phyloP scores from a whole-genome alignment of 371 early-diverging fungal species.

The Scutellospora calospora region DNA sequence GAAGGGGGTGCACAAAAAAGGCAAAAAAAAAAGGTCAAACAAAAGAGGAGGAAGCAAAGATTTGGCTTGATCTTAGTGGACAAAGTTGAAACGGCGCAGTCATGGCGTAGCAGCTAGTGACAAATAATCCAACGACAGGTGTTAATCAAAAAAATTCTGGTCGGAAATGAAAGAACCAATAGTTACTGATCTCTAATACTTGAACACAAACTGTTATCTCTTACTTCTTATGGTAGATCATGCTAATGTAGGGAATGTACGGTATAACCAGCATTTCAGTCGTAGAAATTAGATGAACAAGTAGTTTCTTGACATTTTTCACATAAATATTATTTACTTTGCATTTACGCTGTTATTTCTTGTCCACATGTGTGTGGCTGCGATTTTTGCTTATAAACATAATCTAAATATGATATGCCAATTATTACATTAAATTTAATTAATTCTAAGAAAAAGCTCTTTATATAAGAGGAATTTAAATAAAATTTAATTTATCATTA shows the following conservation, averaged over 20 bases:
- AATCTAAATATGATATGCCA: no score
- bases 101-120: neutral
- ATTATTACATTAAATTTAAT: no score
- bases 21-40: slow-evolving; percentile 5
- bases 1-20: neutral
- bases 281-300: neutral
- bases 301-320: no score
- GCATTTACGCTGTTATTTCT: no score
- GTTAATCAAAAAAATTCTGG: neutral
- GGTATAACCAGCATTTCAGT: neutral
- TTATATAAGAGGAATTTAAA: no score
- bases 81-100: neutral
- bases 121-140: slow-evolving; percentile 16
- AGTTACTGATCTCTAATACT: neutral
- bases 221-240: neutral
- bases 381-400: no score
- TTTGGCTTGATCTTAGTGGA: slow-evolving; percentile 38
- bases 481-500: no score
- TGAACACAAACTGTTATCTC: neutral
- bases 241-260: no score
- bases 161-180: neutral
- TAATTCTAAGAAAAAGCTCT: no score
- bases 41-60: slow-evolving; percentile 4
- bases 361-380: no score
- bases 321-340: no score